Base-by-base conservation (phyloP, 2,329 filamentous ascomycete species). In the Biscogniauxia marginata region DNA sequence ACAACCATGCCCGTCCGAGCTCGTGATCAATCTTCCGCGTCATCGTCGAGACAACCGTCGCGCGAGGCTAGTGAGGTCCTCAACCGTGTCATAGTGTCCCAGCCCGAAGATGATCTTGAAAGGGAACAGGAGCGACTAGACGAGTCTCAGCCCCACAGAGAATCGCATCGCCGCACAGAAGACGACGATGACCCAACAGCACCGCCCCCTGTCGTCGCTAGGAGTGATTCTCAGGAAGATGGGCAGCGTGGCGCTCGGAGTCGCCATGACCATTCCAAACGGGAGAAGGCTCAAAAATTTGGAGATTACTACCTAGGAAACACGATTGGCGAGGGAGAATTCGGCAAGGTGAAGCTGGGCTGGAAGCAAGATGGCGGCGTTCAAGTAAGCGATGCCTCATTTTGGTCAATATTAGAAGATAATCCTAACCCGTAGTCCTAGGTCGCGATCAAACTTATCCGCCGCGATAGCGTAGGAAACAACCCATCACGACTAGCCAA, bases 301-400 rank as follows among this genome's bases (percentile, higher is more conserved):
- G 93, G 93, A 58, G 92, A 97, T 61, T 99, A 98, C 74, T 91
- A 96, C 58, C 82, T 99, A 3, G 95, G 95, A 34, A 93, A 96
- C 73, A 98, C 93, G 2, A 88, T 99, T 50, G 95, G 95, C 50
- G 95, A 99, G 77, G 95, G 95, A 60, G 95, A 99, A 74, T 99
- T 99, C 72, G 95, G 95, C 63, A 99, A 99, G 73, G 95, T 99
- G 67, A 98, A 97, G 75, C 86, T 98, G 69, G 95, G 95, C 22
- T 99, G 95, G 95, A 98, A 97, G 74, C 90, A 91, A 71, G 93
- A 96, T 74, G 93, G 92, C 58, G 93, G 88, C 62, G 89, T 96
- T 50, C 88, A 93, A 78, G 86, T 88, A 76, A 65, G 74, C 46
- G 9, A 1, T 30, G 22, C 4, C 18, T 46, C 53, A 19, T 50